phyloP scores from a whole-genome alignment of 768 basidiomycete species.

The Lactarius deliciosus region DNA sequence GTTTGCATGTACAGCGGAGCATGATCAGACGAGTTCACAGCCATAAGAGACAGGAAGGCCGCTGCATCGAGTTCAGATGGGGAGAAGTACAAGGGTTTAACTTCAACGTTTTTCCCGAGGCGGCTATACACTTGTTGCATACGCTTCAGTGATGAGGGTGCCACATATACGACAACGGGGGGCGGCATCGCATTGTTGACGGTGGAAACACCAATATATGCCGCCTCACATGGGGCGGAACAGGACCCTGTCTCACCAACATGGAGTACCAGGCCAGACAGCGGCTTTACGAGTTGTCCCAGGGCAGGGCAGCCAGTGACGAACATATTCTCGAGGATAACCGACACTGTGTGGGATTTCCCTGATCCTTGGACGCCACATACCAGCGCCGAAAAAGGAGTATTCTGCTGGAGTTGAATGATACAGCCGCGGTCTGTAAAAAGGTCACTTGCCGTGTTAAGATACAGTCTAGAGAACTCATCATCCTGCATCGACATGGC shows the following conservation, averaged over 20 bases:
- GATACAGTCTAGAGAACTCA: constrained; percentile 48
- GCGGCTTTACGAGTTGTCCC: constrained; percentile 52
- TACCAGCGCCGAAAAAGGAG: constrained; percentile 72
- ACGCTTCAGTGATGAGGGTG: constrained; percentile 57
- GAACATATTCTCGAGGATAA: constrained; percentile 68
- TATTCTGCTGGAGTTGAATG: constrained; percentile 46
- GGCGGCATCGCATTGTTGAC: constrained; percentile 35
- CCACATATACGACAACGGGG: constrained; percentile 52
- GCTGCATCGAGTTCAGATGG: constrained; percentile 65
- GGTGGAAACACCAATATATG: constrained; percentile 40
- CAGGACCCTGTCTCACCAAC: constrained; percentile 64
- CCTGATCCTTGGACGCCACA: constrained; percentile 79
- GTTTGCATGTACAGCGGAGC: constrained; percentile 71
- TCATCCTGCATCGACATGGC: not conserved
- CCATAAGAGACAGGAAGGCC: constrained; percentile 75
- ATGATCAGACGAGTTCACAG: constrained; percentile 56
- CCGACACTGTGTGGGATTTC: constrained; percentile 70
- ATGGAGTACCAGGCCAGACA: constrained; percentile 66
- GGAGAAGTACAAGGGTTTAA: constrained; percentile 55
- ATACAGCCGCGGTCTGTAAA: not conserved
- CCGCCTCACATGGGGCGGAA: constrained; percentile 63
- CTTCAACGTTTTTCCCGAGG: constrained; percentile 45
- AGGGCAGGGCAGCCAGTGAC: constrained; percentile 50
- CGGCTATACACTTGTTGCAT: constrained; percentile 54
- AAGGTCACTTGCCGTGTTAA: constrained; percentile 56